Percentiles rank a stretch among this genome's conserved stretches.
Evolutionary conservation across 768 basidiomycete species (phyloP).

Genomic region (Clitopilus hobsonii): DNA sequence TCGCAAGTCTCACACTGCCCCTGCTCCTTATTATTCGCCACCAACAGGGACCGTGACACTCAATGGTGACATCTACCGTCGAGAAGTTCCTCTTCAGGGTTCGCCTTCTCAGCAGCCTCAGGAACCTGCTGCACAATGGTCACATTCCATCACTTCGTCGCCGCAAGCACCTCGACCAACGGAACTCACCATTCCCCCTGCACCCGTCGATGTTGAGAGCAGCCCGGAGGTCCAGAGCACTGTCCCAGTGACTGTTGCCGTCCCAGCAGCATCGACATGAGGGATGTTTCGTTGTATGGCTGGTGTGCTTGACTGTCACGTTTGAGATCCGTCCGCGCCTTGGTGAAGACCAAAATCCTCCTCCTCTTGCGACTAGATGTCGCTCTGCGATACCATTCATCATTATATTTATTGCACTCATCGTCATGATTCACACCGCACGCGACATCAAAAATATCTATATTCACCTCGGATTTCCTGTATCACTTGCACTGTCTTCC

Average conservation of each 20-base stretch:
- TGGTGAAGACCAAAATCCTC: background rate
- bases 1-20: constrained; percentile 13
- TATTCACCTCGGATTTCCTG: background rate
- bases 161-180: background rate
- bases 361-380: constrained; percentile 13
- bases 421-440: background rate
- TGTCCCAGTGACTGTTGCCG: constrained; percentile 1
- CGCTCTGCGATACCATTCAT: constrained; percentile 16
- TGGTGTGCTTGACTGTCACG: background rate
- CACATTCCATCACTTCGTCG: constrained; percentile 3
- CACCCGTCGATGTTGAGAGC: background rate
- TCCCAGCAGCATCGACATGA: background rate
- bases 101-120: constrained; percentile 3
- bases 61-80: constrained; percentile 10
- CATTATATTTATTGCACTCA: background rate
- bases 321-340: constrained; percentile 1
- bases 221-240: constrained; percentile 1
- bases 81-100: background rate
- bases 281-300: background rate
- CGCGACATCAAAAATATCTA: background rate
- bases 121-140: constrained; percentile 6
- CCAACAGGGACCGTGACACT: constrained; percentile 4
- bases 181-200: background rate
- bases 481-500: background rate
- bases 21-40: constrained; percentile 11